These are phyloP conservation scores for Penstemon newberryi DNA, from an alignment of 257 asterid species.

Conservation along the genomic window DNA sequence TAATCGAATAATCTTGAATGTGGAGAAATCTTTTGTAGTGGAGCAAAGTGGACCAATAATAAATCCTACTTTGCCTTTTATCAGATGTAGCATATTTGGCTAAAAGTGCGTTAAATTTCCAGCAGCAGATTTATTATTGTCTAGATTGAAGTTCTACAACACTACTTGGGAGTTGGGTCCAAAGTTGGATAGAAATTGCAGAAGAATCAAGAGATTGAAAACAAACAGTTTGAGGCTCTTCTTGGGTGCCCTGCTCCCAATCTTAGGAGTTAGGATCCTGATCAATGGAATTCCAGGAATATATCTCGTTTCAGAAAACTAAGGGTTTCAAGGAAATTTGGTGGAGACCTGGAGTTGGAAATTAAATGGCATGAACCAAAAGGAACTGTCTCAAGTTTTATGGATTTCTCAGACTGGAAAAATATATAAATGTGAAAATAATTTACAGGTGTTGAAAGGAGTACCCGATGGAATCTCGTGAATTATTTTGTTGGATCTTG, in stretches of 20 bases:
- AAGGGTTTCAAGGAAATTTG: conserved; percentile 12
- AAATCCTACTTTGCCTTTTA: not conserved
- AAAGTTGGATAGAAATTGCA: not conserved
- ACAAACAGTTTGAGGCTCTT: not conserved
- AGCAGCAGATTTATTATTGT: not conserved
- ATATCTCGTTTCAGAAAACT: not conserved
- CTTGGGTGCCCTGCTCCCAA: conserved; percentile 9
- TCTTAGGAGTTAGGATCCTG: conserved; percentile 6
- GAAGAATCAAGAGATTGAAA: not conserved
- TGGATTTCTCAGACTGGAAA: not conserved
- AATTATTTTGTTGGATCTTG: not conserved
- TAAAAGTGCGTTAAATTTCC: conserved; percentile 2
- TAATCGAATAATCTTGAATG: not conserved
- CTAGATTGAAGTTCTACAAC: not conserved
- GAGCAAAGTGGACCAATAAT: not conserved
- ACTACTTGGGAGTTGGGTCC: not conserved
- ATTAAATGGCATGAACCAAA: conserved; percentile 4
- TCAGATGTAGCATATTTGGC: not conserved
- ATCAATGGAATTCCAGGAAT: not conserved
- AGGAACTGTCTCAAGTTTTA: not conserved
- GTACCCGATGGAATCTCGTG: conserved; percentile 1
- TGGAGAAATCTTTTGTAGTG: not conserved
- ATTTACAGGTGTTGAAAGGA: conserved; percentile 6
- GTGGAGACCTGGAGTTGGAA: conserved; percentile 1
- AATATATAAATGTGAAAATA: not conserved